Evolutionary conservation across 768 basidiomycete species (phyloP).

Genomic region (Polyporus arcularius): DNA sequence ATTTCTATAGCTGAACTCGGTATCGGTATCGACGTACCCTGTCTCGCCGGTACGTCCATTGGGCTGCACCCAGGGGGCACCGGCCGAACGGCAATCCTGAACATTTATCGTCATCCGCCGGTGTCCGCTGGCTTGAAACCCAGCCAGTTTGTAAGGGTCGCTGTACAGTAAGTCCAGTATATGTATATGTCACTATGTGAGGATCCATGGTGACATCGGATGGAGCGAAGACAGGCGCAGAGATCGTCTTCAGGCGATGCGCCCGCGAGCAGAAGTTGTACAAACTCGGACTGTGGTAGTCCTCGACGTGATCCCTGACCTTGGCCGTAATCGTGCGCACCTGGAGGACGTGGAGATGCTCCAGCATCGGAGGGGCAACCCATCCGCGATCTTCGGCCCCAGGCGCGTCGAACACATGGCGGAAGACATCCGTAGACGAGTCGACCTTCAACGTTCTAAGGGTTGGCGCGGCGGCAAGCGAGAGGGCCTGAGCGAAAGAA

Average conservation of each 20-base stretch:
- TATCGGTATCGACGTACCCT: too few relatives aligned
- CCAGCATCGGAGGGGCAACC: constrained; percentile 22
- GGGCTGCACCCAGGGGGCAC: too few relatives aligned
- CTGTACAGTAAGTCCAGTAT: too few relatives aligned
- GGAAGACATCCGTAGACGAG: constrained; percentile 42
- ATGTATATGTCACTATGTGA: too few relatives aligned
- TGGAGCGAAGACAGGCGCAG: constrained; percentile 13
- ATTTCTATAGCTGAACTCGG: too few relatives aligned
- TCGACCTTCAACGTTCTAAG: constrained; percentile 47
- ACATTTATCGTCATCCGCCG: too few relatives aligned
- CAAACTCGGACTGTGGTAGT: constrained; percentile 22
- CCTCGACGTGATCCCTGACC: not conserved
- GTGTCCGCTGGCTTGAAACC: too few relatives aligned
- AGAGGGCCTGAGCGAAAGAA: constrained; percentile 23
- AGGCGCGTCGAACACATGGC: constrained; percentile 25
- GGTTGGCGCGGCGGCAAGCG: constrained; percentile 37
- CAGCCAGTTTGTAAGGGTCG: too few relatives aligned
- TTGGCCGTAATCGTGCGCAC: constrained; percentile 16
- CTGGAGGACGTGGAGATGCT: constrained; percentile 25
- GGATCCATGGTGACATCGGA: constrained; percentile 4
- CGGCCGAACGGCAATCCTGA: too few relatives aligned
- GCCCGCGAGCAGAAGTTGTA: constrained; percentile 19
- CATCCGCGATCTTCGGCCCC: constrained; percentile 11
- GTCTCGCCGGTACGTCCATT: too few relatives aligned
- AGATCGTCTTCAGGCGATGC: constrained; percentile 14